Evolutionary conservation across 2,329 filamentous ascomycete species (phyloP).

Genomic region (Amphichorda felina): DNA sequence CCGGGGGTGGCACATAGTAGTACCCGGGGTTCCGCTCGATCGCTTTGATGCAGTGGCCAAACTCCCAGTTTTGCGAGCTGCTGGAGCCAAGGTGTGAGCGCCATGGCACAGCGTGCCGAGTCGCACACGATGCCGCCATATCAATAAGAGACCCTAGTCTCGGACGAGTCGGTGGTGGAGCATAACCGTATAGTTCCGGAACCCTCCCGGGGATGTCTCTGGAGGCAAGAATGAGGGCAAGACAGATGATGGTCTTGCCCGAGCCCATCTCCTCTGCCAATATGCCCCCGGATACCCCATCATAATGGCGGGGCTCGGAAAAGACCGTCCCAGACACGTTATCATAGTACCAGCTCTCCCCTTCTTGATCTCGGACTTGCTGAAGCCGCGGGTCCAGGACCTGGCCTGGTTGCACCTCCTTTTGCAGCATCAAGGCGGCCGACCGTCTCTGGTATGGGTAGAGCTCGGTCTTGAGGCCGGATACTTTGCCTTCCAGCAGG

Average conservation of each 20-base stretch:
- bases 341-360: constrained; percentile 58
- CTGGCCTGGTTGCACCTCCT: constrained; percentile 54
- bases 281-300: constrained; percentile 64
- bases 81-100: constrained; percentile 45
- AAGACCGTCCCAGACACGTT: constrained; percentile 49
- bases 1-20: constrained; percentile 42
- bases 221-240: constrained; percentile 67
- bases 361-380: constrained; percentile 45
- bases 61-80: constrained; percentile 29
- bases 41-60: constrained; percentile 38
- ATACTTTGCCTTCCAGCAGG: constrained; percentile 38
- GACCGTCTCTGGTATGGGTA: constrained; percentile 74
- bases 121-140: constrained; percentile 63
- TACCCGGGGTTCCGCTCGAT: constrained; percentile 45
- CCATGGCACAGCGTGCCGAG: constrained; percentile 60
- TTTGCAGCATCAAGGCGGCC: constrained; percentile 72
- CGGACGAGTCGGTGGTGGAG: constrained; percentile 23
- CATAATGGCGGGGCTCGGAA: constrained; percentile 59
- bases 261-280: constrained; percentile 70
- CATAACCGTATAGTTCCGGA: constrained; percentile 45
- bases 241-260: constrained; percentile 81
- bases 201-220: constrained; percentile 54
- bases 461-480: constrained; percentile 51
- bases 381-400: constrained; percentile 65
- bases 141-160: constrained; percentile 53